These are phyloP conservation scores for Theobroma grandiflorum DNA, from an alignment of 441 rosid genomes.

Conservation along the genomic window DNA sequence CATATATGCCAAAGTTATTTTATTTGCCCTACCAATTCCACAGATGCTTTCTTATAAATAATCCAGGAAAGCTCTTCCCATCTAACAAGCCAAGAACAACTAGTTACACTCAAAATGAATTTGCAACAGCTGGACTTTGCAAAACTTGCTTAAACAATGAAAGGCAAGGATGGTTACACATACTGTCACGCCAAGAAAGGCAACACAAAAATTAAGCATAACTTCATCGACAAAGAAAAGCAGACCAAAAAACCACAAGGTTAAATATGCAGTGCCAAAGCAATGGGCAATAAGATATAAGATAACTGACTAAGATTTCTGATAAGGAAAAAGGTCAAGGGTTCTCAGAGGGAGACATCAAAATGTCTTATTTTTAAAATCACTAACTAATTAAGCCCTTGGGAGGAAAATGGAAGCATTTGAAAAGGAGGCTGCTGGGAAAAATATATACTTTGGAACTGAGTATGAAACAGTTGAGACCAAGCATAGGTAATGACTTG, in stretches of 20 bases:
- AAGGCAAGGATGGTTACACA: background rate
- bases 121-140: background rate
- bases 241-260: background rate
- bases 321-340: background rate
- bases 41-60: background rate
- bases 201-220: background rate
- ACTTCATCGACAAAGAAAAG: constrained; percentile 1
- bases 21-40: background rate
- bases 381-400: background rate
- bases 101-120: background rate
- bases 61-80: background rate
- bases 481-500: background rate
- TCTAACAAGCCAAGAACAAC: background rate
- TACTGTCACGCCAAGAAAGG: background rate
- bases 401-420: background rate
- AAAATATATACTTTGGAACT: background rate
- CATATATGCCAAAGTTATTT: constrained; percentile 12
- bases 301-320: background rate
- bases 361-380: background rate
- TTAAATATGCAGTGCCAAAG: background rate
- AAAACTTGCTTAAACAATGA: constrained; percentile 12
- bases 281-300: background rate
- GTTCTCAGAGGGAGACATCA: constrained; percentile 3
- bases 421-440: constrained; percentile 3
- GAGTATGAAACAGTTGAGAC: background rate